Evolutionary conservation across 108 stramenopile genomes (phyloP).

Genomic region (Cyclotella atomus): DNA sequence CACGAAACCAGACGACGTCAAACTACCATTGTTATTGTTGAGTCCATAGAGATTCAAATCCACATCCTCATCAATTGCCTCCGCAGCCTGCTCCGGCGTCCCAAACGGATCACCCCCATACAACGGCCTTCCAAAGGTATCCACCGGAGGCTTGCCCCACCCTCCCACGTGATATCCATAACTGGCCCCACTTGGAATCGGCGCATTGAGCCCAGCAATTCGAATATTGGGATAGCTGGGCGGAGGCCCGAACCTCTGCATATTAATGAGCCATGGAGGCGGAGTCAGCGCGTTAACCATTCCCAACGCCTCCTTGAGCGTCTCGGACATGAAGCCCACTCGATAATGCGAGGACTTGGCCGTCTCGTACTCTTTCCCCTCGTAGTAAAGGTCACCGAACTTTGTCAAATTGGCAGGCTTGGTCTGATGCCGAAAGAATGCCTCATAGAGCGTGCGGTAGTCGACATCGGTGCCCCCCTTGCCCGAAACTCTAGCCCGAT

Average conservation of each 20-base stretch:
- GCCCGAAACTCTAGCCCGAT: constrained; percentile 89
- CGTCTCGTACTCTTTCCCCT: constrained; percentile 97
- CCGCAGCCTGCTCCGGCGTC: constrained; percentile 44
- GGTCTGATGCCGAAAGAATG: constrained; percentile 98
- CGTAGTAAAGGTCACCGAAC: constrained; percentile 97
- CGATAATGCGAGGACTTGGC: constrained; percentile 57
- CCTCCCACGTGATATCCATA: constrained; percentile 97
- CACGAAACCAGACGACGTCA: constrained; percentile 44
- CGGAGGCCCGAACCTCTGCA: constrained; percentile 99
- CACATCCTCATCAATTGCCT: constrained; percentile 23
- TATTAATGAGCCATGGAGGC: constrained; percentile 99
- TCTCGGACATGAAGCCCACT: constrained; percentile 66
- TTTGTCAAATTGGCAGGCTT: constrained; percentile 82
- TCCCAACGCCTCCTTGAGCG: constrained; percentile 86
- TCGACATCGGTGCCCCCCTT: constrained; percentile 96
- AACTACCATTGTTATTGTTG: constrained; percentile 7
- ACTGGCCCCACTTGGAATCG: constrained; percentile 88
- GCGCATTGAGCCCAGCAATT: constrained; percentile 95
- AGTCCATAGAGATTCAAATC: constrained; percentile 32
- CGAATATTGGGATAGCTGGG: constrained; percentile 91
- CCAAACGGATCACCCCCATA: constrained; percentile 95
- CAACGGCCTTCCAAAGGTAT: constrained; percentile 89
- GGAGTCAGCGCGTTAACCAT: constrained; percentile 83
- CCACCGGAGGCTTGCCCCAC: constrained; percentile 99
- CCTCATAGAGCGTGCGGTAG: constrained; percentile 95